Conservation (phyloP, 345 rosid species). For the Sonneratia caseolaris region DNA sequence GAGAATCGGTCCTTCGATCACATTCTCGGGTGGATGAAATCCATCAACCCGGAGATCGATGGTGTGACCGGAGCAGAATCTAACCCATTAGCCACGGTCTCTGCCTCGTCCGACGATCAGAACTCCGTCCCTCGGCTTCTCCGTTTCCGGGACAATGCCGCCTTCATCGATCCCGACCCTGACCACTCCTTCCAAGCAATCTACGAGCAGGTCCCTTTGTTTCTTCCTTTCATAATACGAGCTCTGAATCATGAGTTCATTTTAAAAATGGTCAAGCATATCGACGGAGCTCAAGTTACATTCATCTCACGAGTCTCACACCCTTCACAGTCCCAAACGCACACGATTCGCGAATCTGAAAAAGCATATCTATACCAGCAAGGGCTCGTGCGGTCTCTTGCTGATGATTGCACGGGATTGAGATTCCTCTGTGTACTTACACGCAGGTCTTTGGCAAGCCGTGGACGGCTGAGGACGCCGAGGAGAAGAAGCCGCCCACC, state of each 20-base stretch:
- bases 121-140: slow-evolving; percentile 36
- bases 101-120: slow-evolving; percentile 11
- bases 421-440: slow-evolving; percentile 21
- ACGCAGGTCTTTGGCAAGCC: slow-evolving; percentile 68
- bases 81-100: slow-evolving; percentile 36
- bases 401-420: background rate
- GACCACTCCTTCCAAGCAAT: slow-evolving; percentile 80
- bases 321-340: too few species aligned
- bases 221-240: background rate
- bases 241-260: too few species aligned
- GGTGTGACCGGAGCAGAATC: slow-evolving; percentile 69
- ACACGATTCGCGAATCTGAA: too few species aligned
- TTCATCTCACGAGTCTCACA: too few species aligned
- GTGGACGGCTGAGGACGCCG: slow-evolving; percentile 8
- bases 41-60: slow-evolving; percentile 58
- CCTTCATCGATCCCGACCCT: slow-evolving; percentile 71
- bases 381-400: too few species aligned
- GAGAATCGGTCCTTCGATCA: slow-evolving; percentile 95
- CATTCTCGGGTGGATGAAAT: slow-evolving; percentile 78
- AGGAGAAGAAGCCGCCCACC: slow-evolving; percentile 15
- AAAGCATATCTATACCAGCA: too few species aligned
- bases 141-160: slow-evolving; percentile 35
- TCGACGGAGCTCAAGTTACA: too few species aligned
- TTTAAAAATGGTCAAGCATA: too few species aligned
- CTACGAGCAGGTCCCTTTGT: slow-evolving; percentile 61